Evolutionary conservation across 306 rosid species (phyloP), one percentile per base, ranked within the genome.

Genomic region (Quercus engelmannii): DNA sequence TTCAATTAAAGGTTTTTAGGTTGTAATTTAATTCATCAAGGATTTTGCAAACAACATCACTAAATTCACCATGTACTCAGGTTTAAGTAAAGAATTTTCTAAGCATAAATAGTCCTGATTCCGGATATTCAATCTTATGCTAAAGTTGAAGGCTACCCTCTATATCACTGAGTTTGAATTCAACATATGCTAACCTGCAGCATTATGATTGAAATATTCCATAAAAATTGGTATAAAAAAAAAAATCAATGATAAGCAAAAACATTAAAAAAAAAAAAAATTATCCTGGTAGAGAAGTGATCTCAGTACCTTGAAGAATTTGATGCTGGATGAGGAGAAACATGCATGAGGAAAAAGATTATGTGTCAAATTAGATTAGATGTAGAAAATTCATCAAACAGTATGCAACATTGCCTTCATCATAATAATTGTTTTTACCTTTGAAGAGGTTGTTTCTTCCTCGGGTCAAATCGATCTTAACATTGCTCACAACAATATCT

Each of bases 381-480:
- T 59, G 54, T 41, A 57, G 65, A 11, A 79, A 73, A 69, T 63
- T 31, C 55, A 21, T 18, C 20, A 57, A 61, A 43, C 23, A 65
- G 8, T 31, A 17, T 65, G 46, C 51, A 65, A 68, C 18, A 76
- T 62, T 74, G 73, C 74, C 54, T 78, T 7, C 1, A 63, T n/a
- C 30, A 54, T 20, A 70, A 78, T 62, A 33, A 76, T 31, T 7
- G 20, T 76, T 71, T 64, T 61, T 84, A 94, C 97, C 92, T 90
- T 85, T 80, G 87, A 61, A 92, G 94, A 85, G 97, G 82, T 90
- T 92, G 54, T 85, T 80, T 17, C 72, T 90, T 82, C 97, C 97
- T 31, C 87, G 78, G 33, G 98, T 89, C 89, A 25, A 94, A 88
- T 94, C 92, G 80, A 94, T 92, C 88, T 82, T 92, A 31, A 31